Evolutionary conservation across 2,329 filamentous ascomycete genomes (phyloP), one percentile per base, ranked within the genome.

Genomic region (Colletotrichum caudatum): DNA sequence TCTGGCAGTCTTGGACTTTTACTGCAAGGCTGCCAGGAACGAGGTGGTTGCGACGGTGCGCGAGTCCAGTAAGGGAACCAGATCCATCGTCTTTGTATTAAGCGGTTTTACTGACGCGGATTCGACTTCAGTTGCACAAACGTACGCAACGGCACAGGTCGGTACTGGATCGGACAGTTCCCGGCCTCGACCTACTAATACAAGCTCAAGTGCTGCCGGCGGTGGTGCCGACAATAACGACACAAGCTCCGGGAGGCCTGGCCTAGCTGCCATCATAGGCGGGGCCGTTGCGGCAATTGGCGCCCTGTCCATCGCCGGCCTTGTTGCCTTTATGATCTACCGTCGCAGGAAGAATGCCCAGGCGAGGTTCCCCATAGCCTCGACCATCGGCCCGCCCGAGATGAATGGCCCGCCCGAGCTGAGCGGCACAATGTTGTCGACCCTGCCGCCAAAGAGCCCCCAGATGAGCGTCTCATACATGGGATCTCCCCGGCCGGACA

Each of bases 11-110:
- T 84, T 84, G 71, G 78, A 83, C 53, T 78, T 80, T 56, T 89
- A 88, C 74, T 89, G 86, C 75, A 85, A 82, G 66, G 87, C 86
- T 4, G 87, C 84, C 0, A 80, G 80, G 61, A 82, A 78, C 29
- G 75, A 84, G 50, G 80, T 83, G 1, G 79, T 84, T 6, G 79
- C 80, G 0, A 83, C 82, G 0, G 80, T 87, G 3, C 81, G 79
- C 3, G 80, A 83, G 20, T 84, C 85, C 0, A 75, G 75, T 77
- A 61, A 64, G 79, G 77, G 20, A 73, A 33, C 16, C 12, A 41
- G 74, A 8, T 71, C 11, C 12, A 18, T 70, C 2, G 53, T 72
- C 4, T 73, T 73, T 1, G 2, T 76, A 66, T 3, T 12, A 1
- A 8, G 71, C 14, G 12, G 59, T 67, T 5, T 3, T 73, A 20